Base-by-base conservation (phyloP, 352 stramenopile genomes). In the Globisporangium yorkense region DNA sequence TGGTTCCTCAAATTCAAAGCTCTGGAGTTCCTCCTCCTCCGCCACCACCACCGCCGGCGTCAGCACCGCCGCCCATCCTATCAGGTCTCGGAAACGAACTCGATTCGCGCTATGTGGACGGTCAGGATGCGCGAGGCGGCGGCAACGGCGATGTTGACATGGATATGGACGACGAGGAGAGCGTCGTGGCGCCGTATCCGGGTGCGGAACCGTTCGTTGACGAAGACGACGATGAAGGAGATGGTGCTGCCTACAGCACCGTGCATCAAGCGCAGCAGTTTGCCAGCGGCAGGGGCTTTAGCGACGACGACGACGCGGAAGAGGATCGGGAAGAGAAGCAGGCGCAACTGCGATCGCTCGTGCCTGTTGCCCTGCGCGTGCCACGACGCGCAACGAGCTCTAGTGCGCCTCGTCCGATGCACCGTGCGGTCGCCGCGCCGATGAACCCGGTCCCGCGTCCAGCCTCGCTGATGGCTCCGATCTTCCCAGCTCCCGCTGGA, bases 361-460 rank as follows among this genome's bases (percentile, higher is more conserved):
- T 90, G 8, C 80, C 80, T 5, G 68, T 86, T 5, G 70, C 80
- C 2, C 56, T 89, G n/a, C 80, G 80, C 15, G 67, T 85, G 3
- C 80, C 86, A 43, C 75, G 77, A 39, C 68, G 66, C 48, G 15
- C 58, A 41, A n/a, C 65, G 43, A 62, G 31, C 40, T 35, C 33
- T 13, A 59, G 2, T 46, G 41, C 45, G 13, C 20, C 48, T 8
- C 59, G 18, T 41, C 39, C 48, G 4, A 57, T 59, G 39, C 52
- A 39, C 6, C 33, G 33, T 39, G 33, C 62, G 16, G 48, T 61
- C 3, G 46, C 57, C 29, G 46, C 54, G 56, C 61, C 49, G 40
- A 62, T 69, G 47, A 60, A 54, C 50, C 63, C 71, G 18, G 57
- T 57, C 52, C 61, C 59, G 29, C 59, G 59, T 21, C 59, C 59